phyloP scores from a whole-genome alignment of 108 stramenopile species.

The Discostella stelligeroides region DNA sequence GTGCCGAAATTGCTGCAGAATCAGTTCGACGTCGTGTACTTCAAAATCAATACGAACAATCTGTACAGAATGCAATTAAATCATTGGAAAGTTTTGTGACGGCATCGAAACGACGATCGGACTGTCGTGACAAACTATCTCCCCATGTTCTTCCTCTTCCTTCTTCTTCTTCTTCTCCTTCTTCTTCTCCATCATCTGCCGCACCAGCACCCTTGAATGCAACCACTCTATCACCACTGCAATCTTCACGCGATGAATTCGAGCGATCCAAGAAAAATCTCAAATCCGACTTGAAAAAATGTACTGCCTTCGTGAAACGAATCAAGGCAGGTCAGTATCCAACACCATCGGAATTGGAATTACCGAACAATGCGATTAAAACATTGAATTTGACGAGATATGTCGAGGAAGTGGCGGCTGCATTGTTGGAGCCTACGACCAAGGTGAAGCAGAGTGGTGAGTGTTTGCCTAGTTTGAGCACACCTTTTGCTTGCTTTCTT shows the following conservation, averaged over 20 bases:
- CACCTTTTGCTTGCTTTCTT: background rate
- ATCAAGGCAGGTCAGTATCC: slow-evolving; percentile 72
- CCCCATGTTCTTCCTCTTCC: slow-evolving; percentile 9
- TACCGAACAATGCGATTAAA: slow-evolving; percentile 52
- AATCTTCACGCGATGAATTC: slow-evolving; percentile 53
- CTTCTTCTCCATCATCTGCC: too few species aligned
- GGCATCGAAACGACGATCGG: slow-evolving; percentile 11
- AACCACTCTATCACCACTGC: too few species aligned
- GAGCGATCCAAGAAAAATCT: slow-evolving; percentile 77
- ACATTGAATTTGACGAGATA: slow-evolving; percentile 92
- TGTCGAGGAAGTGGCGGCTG: slow-evolving; percentile 92
- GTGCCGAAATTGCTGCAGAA: slow-evolving; percentile 21
- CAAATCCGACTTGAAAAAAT: slow-evolving; percentile 96
- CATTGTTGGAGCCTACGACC: slow-evolving; percentile 75
- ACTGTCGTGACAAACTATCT: slow-evolving; percentile 31
- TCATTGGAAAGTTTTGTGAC: slow-evolving; percentile 28
- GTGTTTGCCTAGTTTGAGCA: background rate
- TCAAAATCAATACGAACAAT: slow-evolving; percentile 30
- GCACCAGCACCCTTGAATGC: too few species aligned
- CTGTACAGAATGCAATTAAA: slow-evolving; percentile 16
- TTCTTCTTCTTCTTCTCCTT: slow-evolving; percentile 16
- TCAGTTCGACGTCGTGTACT: slow-evolving; percentile 25
- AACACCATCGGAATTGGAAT: slow-evolving; percentile 53
- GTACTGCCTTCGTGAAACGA: slow-evolving; percentile 95
- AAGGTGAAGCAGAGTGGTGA: slow-evolving; percentile 59